Evolutionary conservation across 441 rosid genomes (phyloP).

Genomic region (Bocquillonia castaneifolia): DNA sequence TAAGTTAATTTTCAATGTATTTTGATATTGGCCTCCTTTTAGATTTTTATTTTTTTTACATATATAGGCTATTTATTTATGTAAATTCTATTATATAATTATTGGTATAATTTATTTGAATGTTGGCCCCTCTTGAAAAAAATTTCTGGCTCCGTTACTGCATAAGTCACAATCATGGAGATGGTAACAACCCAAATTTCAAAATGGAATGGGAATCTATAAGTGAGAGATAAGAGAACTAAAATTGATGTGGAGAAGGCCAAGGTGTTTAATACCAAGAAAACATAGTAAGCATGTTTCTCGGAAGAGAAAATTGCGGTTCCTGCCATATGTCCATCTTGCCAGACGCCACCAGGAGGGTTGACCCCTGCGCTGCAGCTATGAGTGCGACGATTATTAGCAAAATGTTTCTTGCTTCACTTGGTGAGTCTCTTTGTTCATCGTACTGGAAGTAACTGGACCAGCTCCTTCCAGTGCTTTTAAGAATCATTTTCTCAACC

Average conservation of each 20-base stretch:
- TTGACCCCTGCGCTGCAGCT: constrained; percentile 8
- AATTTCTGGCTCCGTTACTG: too few species aligned
- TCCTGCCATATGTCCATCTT: constrained; percentile 4
- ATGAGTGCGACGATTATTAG: constrained; percentile 17
- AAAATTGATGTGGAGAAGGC: constrained; percentile 6
- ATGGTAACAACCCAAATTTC: constrained; percentile 25
- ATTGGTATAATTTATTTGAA: too few species aligned
- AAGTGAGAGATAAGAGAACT: not conserved
- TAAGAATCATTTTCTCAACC: constrained; percentile 2
- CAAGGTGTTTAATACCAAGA: not conserved
- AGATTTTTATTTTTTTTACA: too few species aligned
- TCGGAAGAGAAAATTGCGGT: constrained; percentile 5
- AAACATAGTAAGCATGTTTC: not conserved
- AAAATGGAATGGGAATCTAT: constrained; percentile 25
- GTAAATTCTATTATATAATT: too few species aligned
- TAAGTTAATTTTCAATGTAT: too few species aligned
- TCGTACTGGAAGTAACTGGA: constrained; percentile 6
- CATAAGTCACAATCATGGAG: constrained; percentile 18
- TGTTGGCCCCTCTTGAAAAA: too few species aligned
- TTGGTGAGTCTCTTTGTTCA: not conserved
- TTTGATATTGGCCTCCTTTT: too few species aligned
- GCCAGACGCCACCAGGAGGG: constrained; percentile 9
- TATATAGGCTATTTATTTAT: too few species aligned
- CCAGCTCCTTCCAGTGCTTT: not conserved
- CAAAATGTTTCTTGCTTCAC: constrained; percentile 4